Conservation (phyloP, 169 alveolate genomes). For the Plasmodium cynomolgi region DNA sequence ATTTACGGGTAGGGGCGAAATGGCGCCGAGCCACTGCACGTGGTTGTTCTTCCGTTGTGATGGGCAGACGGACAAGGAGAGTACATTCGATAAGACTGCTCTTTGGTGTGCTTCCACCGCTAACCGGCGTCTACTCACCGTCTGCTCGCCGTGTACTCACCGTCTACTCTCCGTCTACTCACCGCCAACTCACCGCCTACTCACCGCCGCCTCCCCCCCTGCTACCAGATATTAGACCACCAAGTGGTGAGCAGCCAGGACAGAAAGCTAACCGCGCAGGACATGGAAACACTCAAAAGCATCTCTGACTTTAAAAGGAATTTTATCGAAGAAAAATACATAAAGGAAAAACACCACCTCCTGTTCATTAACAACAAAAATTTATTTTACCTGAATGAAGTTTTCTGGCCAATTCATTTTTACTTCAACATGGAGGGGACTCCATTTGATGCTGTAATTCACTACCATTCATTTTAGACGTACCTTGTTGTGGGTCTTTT, state of each 20-base stretch:
- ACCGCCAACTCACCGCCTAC: not conserved
- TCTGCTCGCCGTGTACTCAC: no score
- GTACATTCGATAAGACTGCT: not conserved
- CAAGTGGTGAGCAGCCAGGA: constrained; percentile 9
- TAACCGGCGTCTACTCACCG: not conserved
- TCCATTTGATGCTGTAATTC: not conserved
- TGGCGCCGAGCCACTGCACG: not conserved
- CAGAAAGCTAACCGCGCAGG: constrained; percentile 19
- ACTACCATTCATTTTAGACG: not conserved
- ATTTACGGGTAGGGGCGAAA: constrained; percentile 31
- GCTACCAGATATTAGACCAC: constrained; percentile 50
- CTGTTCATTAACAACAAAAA: constrained; percentile 68
- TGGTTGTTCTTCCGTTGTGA: not conserved
- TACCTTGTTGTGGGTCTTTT: not conserved
- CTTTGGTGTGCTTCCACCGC: not conserved
- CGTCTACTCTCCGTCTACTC: not conserved
- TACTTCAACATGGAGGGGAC: constrained; percentile 20
- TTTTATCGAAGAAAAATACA: constrained; percentile 32
- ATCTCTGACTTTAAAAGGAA: constrained; percentile 49
- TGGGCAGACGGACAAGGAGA: not conserved
- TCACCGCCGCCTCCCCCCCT: not conserved
- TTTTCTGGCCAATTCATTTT: constrained; percentile 39
- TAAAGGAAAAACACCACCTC: constrained; percentile 42
- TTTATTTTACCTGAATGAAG: constrained; percentile 37
- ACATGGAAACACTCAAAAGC: constrained; percentile 25